Conservation (phyloP, 352 stramenopile species). For the Phytophthora parvispora region DNA sequence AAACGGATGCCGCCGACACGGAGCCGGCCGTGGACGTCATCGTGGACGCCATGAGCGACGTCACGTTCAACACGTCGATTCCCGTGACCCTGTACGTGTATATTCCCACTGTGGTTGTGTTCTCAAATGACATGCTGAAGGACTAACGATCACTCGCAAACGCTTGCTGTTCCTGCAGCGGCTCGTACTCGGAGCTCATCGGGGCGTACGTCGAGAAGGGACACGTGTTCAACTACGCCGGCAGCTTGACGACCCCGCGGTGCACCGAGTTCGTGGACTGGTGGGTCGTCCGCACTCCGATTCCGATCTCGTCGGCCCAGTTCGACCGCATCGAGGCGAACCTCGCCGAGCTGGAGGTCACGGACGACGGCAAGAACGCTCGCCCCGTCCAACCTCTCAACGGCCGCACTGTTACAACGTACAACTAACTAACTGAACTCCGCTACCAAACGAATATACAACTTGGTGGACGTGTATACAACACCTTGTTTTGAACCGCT, state of each 20-base stretch:
- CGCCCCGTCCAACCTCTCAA: conserved; percentile 36
- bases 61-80: conserved; percentile 18
- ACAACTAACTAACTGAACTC: conserved; percentile 24
- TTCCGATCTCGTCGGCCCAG: conserved; percentile 31
- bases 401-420: conserved; percentile 32
- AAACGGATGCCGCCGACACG: conserved; percentile 4
- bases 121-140: too few species aligned
- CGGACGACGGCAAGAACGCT: conserved; percentile 37
- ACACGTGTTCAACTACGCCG: conserved; percentile 52
- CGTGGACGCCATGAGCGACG: conserved; percentile 44
- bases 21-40: conserved; percentile 28
- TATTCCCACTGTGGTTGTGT: neutral
- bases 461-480: neutral
- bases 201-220: conserved; percentile 36
- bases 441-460: neutral
- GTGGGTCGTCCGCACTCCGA: conserved; percentile 37
- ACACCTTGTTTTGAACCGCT: neutral
- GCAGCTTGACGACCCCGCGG: conserved; percentile 43
- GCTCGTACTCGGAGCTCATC: conserved; percentile 65
- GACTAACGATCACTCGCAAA: too few species aligned
- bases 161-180: conserved; percentile 14
- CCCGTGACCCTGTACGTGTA: conserved; percentile 41
- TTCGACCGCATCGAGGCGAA: conserved; percentile 35
- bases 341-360: conserved; percentile 26
- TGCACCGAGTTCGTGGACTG: conserved; percentile 48